Evolutionary conservation across 148 eudicot species (phyloP), one percentile per base, ranked within the genome.

Genomic region (Vaccinium myrtillus): DNA sequence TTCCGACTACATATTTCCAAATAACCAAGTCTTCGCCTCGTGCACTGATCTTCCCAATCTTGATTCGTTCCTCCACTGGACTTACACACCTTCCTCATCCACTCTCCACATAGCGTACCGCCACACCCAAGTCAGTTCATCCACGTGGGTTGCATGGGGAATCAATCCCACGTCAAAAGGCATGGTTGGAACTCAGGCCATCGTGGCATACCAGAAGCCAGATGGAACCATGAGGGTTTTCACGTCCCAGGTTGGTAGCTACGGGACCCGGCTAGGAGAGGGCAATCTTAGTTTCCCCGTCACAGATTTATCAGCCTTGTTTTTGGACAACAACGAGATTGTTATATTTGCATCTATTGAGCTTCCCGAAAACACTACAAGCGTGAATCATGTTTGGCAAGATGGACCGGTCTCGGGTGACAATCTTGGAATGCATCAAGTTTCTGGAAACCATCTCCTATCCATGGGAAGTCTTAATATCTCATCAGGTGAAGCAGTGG

Each of bases 11-110:
- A 1, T 77, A 0, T 88, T 85, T 83, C 48, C 87, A 0, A 32
- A 67, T 55, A 82, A 79, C 73, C 79, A 54, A 25, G 13, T 6
- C 16, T 88, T 77, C 30, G 27, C 82, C n/a, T 30, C 86, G 0
- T 88, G 90, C 77, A 32, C 27, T 6, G 74, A 49, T 46, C 86
- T 88, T n/a, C 85, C 88, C 0, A 74, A 46, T 7, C 82, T 86
- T 30, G 30, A 79, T 51, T 83, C 86, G 55, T 85, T 36, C 61
- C 84, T 88, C 82, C 86, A 88, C 80, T 88, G 87, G 88, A 86
- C 82, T 27, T 81, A 85, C 84, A 27, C 39, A 82, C 75, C 86
- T 8, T 54, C 88, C 30, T 49, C 88, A 50, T 49, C 71, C 69
- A 88, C 82, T 13, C 79, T 87, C 53, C 80, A 77, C 14, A 56